Conservation (phyloP, 2,329 filamentous ascomycete species). For the Cytospora piceae region DNA sequence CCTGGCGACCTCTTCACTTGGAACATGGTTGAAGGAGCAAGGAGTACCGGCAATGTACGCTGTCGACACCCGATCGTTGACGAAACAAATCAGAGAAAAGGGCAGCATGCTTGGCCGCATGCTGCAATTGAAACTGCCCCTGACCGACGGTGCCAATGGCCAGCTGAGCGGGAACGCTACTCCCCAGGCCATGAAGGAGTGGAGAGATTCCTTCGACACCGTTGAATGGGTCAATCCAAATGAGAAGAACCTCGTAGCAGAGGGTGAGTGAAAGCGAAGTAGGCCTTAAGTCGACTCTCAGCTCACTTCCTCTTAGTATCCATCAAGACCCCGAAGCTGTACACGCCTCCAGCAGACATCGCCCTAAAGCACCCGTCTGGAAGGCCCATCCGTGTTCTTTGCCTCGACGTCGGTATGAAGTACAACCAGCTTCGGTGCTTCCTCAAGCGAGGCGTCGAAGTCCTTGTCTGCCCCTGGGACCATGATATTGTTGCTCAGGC, state of each 20-base stretch:
- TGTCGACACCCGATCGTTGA: slow-evolving; percentile 90
- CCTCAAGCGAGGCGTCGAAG: slow-evolving; percentile 87
- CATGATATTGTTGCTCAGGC: slow-evolving; percentile 81
- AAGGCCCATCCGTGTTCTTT: slow-evolving; percentile 82
- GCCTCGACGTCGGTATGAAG: slow-evolving; percentile 96
- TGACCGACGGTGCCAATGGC: slow-evolving; percentile 49
- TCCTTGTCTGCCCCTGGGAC: slow-evolving; percentile 94
- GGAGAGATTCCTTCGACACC: slow-evolving; percentile 69
- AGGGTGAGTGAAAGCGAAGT: slow-evolving; percentile 68
- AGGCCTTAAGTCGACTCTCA: slow-evolving; percentile 33
- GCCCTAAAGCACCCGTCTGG: slow-evolving; percentile 87
- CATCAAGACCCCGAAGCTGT: slow-evolving; percentile 82
- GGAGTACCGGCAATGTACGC: slow-evolving; percentile 92
- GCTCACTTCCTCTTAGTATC: slow-evolving; percentile 70
- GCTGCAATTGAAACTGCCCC: slow-evolving; percentile 67
- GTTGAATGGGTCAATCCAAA: slow-evolving; percentile 93
- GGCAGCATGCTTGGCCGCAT: slow-evolving; percentile 96
- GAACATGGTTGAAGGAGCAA: slow-evolving; percentile 95
- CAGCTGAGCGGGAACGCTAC: slow-evolving; percentile 44
- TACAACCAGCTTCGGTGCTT: slow-evolving; percentile 97
- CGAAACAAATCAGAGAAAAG: slow-evolving; percentile 90
- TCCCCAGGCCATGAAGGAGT: slow-evolving; percentile 44
- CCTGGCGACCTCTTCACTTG: slow-evolving; percentile 86
- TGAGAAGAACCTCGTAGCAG: slow-evolving; percentile 85
- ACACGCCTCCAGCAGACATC: slow-evolving; percentile 71